phyloP scores from a whole-genome alignment of 2,329 filamentous ascomycete species.

The Colletotrichum australisinense region DNA sequence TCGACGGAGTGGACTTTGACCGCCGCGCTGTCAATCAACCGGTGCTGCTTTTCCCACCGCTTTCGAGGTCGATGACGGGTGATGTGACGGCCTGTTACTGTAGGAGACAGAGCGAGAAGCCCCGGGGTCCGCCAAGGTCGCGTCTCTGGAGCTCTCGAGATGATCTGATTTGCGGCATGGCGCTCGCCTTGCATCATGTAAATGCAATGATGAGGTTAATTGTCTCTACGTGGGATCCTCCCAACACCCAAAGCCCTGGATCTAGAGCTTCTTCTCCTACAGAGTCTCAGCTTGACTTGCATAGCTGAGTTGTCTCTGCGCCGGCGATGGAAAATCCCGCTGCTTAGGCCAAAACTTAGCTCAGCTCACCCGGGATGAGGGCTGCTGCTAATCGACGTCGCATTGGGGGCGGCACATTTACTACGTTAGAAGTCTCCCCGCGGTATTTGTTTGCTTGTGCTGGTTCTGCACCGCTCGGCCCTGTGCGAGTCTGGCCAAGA shows the following conservation, averaged over 20 bases:
- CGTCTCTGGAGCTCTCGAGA: not conserved
- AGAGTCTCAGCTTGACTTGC: not conserved
- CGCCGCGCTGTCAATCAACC: not conserved
- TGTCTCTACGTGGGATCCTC: not conserved
- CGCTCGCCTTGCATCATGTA: not conserved
- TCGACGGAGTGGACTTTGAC: not conserved
- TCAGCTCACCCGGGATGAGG: conserved; percentile 2
- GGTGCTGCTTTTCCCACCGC: not conserved
- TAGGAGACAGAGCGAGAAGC: no score
- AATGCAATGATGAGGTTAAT: not conserved
- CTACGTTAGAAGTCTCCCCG: not conserved
- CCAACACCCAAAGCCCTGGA: not conserved
- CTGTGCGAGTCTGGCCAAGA: not conserved
- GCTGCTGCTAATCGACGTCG: not conserved
- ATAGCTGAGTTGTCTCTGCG: not conserved
- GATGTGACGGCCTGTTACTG: not conserved
- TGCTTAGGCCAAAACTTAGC: not conserved
- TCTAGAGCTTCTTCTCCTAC: not conserved
- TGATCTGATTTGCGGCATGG: not conserved
- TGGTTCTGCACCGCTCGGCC: not conserved
- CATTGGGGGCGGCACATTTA: not conserved
- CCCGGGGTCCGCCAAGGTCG: not conserved
- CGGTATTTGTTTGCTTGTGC: not conserved
- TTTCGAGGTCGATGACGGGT: not conserved
- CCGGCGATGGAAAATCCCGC: not conserved